Evolutionary conservation across 1,139 yeast genomes (phyloP).

Genomic region (Pichia sp.): DNA sequence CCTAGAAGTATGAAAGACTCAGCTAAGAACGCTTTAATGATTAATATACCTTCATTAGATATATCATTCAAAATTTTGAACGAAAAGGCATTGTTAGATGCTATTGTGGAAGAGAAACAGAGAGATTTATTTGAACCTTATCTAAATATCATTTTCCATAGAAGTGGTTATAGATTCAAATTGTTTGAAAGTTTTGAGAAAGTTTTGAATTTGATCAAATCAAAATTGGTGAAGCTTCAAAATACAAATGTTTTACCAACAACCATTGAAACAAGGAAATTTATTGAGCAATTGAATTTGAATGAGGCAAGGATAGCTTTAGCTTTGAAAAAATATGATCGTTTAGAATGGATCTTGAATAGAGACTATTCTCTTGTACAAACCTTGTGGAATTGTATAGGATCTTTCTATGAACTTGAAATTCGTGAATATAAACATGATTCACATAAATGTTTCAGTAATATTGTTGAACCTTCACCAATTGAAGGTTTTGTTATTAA

Average conservation of each 20-base stretch:
- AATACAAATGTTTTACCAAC: slow-evolving; percentile 6
- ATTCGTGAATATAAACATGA: slow-evolving; percentile 46
- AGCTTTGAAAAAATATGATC: slow-evolving; percentile 62
- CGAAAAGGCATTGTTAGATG: slow-evolving; percentile 9
- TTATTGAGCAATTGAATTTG: slow-evolving; percentile 25
- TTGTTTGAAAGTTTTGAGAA: slow-evolving; percentile 33
- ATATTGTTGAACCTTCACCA: slow-evolving; percentile 49
- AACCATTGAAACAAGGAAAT: slow-evolving; percentile 12
- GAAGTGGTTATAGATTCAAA: slow-evolving; percentile 33
- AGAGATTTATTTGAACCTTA: no score
- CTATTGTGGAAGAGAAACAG: slow-evolving; percentile 1
- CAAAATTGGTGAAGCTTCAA: not conserved
- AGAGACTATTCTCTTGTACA: slow-evolving; percentile 42
- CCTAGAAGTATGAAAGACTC: slow-evolving; percentile 4
- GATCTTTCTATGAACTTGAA: slow-evolving; percentile 45
- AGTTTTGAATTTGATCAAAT: slow-evolving; percentile 22
- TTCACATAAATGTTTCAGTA: slow-evolving; percentile 26
- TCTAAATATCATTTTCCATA: slow-evolving; percentile 16
- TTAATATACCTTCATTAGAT: slow-evolving; percentile 47
- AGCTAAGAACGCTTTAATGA: slow-evolving; percentile 1
- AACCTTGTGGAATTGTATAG: slow-evolving; percentile 36
- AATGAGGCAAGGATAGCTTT: slow-evolving; percentile 28
- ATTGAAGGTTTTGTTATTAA: slow-evolving; percentile 71
- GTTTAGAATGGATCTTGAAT: slow-evolving; percentile 67
- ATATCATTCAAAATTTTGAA: slow-evolving; percentile 33